A percentile compares a stretch with the other conserved stretches of the same genome.
These are phyloP conservation scores for Ophiostoma fasciatum DNA, from an alignment of 2,329 filamentous ascomycete species.

Conservation along the genomic window DNA sequence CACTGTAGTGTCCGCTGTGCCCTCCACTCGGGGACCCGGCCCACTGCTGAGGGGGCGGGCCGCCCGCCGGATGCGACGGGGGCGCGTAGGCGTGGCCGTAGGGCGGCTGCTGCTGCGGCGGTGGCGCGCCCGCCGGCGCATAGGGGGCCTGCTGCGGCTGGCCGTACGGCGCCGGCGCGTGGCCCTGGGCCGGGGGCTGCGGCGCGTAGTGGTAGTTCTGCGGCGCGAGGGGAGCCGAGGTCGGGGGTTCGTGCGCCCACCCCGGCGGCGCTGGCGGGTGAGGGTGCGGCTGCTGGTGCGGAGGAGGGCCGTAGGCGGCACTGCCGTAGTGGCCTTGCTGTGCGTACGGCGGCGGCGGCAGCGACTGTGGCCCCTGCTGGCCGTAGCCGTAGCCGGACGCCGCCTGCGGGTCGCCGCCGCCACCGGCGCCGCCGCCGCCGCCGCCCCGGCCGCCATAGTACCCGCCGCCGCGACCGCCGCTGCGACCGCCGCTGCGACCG, in stretches of 20 bases:
- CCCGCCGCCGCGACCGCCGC: not conserved
- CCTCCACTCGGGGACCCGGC: slow-evolving; percentile 14
- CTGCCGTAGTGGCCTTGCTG: slow-evolving; percentile 16
- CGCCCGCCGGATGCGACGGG: slow-evolving; percentile 16
- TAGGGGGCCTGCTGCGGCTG: slow-evolving; percentile 10
- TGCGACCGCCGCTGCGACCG: slow-evolving; percentile 24
- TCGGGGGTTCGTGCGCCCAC: slow-evolving; percentile 11
- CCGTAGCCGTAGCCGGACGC: too few relatives aligned
- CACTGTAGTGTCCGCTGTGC: slow-evolving; percentile 18
- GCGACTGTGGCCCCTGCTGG: too few relatives aligned
- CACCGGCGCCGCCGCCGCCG: not conserved
- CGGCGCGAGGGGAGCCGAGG: slow-evolving; percentile 32
- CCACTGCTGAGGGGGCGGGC: slow-evolving; percentile 29
- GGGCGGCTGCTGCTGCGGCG: slow-evolving; percentile 12
- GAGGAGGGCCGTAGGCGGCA: slow-evolving; percentile 12
- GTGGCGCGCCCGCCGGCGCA: slow-evolving; percentile 15
- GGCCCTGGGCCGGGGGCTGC: slow-evolving; percentile 26
- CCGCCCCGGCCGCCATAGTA: not conserved
- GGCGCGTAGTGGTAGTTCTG: slow-evolving; percentile 45
- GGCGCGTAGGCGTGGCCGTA: slow-evolving; percentile 7
- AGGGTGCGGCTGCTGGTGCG: slow-evolving; percentile 23
- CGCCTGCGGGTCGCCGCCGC: not conserved
- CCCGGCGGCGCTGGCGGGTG: slow-evolving; percentile 14
- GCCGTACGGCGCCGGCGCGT: slow-evolving; percentile 12
- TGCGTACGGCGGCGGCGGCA: slow-evolving; percentile 17